Evolutionary conservation across 768 basidiomycete genomes (phyloP).

Genomic region (Kwoniella mangroviensis): DNA sequence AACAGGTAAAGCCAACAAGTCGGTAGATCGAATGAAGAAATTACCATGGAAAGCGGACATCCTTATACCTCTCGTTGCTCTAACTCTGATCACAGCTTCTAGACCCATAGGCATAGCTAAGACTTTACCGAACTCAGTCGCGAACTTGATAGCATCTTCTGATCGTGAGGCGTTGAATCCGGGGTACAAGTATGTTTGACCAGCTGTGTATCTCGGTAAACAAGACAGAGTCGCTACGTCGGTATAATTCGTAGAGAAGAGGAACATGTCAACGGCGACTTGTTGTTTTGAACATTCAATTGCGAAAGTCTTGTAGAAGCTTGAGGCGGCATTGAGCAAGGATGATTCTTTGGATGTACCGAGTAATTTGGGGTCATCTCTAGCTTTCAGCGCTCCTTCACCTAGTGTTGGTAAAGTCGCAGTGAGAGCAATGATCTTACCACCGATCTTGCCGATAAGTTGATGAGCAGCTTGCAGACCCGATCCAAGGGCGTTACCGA

Average conservation of each 20-base stretch:
- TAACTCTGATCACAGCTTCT: constrained; percentile 96
- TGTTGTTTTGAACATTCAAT: constrained; percentile 97
- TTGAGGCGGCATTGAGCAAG: constrained; percentile 86
- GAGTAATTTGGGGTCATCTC: constrained; percentile 94
- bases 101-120: constrained; percentile 92
- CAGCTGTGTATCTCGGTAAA: constrained; percentile 95
- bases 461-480: constrained; percentile 96
- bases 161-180: constrained; percentile 93
- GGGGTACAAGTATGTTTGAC: constrained; percentile 97
- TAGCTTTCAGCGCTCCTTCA: constrained; percentile 87
- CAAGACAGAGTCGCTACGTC: constrained; percentile 89
- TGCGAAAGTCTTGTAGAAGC: constrained; percentile 98
- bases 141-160: constrained; percentile 97
- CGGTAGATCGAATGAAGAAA: constrained; percentile 97
- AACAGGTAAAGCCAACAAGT: constrained; percentile 91
- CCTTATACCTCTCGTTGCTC: constrained; percentile 91
- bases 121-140: constrained; percentile 93
- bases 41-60: constrained; percentile 99
- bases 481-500: constrained; percentile 92
- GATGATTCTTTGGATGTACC: constrained; percentile 96
- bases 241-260: constrained; percentile 90
- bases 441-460: constrained; percentile 90
- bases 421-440: constrained; percentile 87
- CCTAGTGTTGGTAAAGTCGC: constrained; percentile 85
- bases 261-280: constrained; percentile 98